Conservation (phyloP, 495 filamentous ascomycete genomes). For the Glonium stellatum region DNA sequence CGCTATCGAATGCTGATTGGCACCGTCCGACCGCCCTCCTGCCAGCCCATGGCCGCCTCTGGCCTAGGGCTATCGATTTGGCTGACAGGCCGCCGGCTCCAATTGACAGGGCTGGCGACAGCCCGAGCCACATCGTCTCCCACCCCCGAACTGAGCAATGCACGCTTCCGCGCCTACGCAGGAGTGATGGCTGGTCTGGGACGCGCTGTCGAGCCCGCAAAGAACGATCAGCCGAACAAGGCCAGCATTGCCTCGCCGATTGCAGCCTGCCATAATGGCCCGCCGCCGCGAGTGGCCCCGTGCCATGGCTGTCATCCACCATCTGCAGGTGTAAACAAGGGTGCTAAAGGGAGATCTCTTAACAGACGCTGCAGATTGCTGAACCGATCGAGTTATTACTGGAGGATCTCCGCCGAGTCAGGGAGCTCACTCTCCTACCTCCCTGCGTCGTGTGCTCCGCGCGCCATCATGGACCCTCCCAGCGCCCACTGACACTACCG, state of each 20-base stretch:
- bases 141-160: not conserved
- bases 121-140: not conserved
- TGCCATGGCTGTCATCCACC: slow-evolving; percentile 30
- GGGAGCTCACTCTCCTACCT: slow-evolving; percentile 13
- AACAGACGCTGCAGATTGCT: slow-evolving; percentile 13
- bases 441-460: slow-evolving; percentile 24
- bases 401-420: slow-evolving; percentile 27
- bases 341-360: slow-evolving; percentile 26
- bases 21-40: not conserved
- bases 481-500: slow-evolving; percentile 7
- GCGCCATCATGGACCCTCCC: slow-evolving; percentile 22
- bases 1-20: not conserved
- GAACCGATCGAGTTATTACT: slow-evolving; percentile 30
- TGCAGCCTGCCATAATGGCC: slow-evolving; percentile 22
- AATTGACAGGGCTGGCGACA: not conserved
- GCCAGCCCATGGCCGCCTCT: too few relatives aligned
- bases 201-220: slow-evolving; percentile 1
- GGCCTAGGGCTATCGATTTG: not conserved
- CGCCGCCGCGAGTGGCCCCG: slow-evolving; percentile 19
- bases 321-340: slow-evolving; percentile 26
- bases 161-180: slow-evolving; percentile 1
- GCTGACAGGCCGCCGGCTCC: not conserved
- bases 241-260: slow-evolving; percentile 23
- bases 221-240: slow-evolving; percentile 32
- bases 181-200: not conserved